A percentile compares a stretch with the other conserved stretches of the same genome.
Conservation (phyloP, 495 filamentous ascomycete genomes). For the Podospora australis region DNA sequence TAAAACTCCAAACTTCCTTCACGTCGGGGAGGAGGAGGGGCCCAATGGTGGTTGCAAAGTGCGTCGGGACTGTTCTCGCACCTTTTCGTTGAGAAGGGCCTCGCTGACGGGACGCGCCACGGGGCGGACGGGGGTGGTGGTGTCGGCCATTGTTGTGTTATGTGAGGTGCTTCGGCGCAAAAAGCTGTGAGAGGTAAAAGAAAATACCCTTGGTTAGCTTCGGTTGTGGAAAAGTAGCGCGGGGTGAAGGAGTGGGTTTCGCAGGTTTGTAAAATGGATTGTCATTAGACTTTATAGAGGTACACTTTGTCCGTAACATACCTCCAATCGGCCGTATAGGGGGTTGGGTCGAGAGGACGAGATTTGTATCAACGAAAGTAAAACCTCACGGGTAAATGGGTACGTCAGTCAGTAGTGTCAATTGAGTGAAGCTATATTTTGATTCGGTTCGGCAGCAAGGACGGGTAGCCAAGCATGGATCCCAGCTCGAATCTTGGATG, state of each 20-base stretch:
- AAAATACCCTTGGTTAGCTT: too few relatives aligned
- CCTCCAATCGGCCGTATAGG: too few relatives aligned
- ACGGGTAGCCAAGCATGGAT: slow-evolving; percentile 17
- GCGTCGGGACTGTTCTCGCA: slow-evolving; percentile 30
- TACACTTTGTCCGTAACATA: too few relatives aligned
- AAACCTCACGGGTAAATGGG: neutral
- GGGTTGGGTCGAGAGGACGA: too few relatives aligned
- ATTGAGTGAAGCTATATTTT: slow-evolving; percentile 14
- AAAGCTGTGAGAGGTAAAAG: too few relatives aligned
- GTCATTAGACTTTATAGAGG: too few relatives aligned
- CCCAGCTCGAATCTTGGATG: slow-evolving; percentile 7
- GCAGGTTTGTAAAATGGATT: too few relatives aligned
- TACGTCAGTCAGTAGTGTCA: neutral
- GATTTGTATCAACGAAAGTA: too few relatives aligned
- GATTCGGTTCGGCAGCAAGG: neutral
- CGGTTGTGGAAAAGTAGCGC: too few relatives aligned
- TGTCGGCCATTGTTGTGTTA: slow-evolving; percentile 13
- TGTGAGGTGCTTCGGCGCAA: too few relatives aligned
- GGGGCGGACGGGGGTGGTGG: slow-evolving; percentile 32
- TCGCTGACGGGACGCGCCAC: slow-evolving; percentile 77
- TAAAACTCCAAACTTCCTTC: neutral
- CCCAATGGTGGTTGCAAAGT: neutral
- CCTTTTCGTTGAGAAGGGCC: slow-evolving; percentile 93
- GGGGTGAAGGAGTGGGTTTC: too few relatives aligned
- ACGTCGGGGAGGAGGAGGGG: neutral